Percentiles rank a stretch among this genome's conserved stretches.
phyloP scores from a whole-genome alignment of 257 asterid genomes.

The Fraxinus cuspidata region DNA sequence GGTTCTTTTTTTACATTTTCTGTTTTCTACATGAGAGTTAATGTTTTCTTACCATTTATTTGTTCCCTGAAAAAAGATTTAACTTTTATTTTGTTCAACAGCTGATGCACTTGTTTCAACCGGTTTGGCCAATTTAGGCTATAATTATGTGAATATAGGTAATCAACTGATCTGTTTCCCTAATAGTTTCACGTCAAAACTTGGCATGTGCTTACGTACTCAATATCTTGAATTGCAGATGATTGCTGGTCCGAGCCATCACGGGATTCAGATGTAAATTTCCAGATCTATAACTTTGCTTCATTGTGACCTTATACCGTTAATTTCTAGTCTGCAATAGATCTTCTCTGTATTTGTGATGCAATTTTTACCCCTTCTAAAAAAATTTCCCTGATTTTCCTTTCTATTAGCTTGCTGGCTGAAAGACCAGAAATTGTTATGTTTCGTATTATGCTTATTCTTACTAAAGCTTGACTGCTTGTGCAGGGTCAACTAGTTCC shows the following conservation, averaged over 20 bases:
- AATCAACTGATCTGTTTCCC: conserved; percentile 22
- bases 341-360: neutral
- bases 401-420: neutral
- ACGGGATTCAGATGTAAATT: conserved; percentile 62
- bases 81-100: conserved; percentile 36
- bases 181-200: conserved; percentile 6
- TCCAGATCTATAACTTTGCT: conserved; percentile 15
- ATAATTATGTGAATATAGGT: conserved; percentile 81
- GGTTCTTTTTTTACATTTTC: neutral
- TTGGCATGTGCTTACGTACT: conserved; percentile 24
- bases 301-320: conserved; percentile 5
- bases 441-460: conserved; percentile 3
- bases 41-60: neutral
- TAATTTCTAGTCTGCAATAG: conserved; percentile 5
- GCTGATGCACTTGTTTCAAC: conserved; percentile 89
- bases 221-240: conserved; percentile 55
- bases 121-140: conserved; percentile 87
- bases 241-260: conserved; percentile 83
- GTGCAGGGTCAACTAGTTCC: conserved; percentile 77
- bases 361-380: neutral
- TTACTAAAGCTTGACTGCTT: conserved; percentile 18
- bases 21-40: neutral
- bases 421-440: neutral
- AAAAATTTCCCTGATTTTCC: neutral
- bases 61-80: conserved; percentile 4